These are phyloP conservation scores for Petasospora fabianii DNA, from an alignment of 1,139 yeast genomes.

Conservation along the genomic window DNA sequence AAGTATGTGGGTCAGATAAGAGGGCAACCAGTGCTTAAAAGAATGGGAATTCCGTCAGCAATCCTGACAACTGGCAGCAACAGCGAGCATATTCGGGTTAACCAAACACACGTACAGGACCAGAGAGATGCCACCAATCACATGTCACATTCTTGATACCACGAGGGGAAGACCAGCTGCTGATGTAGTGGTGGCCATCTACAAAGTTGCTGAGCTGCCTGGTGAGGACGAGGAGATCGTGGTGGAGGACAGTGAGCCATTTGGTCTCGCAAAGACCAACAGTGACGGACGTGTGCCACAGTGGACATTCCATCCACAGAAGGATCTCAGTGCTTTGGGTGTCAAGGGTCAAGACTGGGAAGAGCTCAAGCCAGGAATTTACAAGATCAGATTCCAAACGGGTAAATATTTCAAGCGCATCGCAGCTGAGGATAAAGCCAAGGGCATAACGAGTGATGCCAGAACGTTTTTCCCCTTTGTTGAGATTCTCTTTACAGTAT, in stretches of 20 bases:
- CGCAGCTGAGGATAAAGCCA: conserved; percentile 27
- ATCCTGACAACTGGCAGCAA: too few relatives aligned
- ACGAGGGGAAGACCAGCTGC: conserved; percentile 78
- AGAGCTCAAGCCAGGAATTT: conserved; percentile 52
- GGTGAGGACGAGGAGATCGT: conserved; percentile 29
- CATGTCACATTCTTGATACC: conserved; percentile 87
- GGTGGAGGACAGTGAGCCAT: conserved; percentile 33
- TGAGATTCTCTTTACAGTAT: conserved; percentile 67
- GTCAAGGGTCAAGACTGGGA: conserved; percentile 39
- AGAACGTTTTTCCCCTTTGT: conserved; percentile 79
- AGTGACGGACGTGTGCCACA: conserved; percentile 69
- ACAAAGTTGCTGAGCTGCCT: conserved; percentile 33
- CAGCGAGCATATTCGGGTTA: not conserved
- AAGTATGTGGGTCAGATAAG: conserved; percentile 1
- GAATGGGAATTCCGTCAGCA: not conserved
- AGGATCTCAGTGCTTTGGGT: conserved; percentile 33
- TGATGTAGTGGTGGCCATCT: conserved; percentile 59
- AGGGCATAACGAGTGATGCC: conserved; percentile 26
- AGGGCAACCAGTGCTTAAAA: not conserved
- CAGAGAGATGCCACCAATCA: conserved; percentile 46
- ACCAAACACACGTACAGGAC: not conserved
- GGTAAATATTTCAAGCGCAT: conserved; percentile 52
- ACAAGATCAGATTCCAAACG: conserved; percentile 73
- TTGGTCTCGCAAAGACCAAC: conserved; percentile 68
- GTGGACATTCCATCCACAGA: conserved; percentile 55